These are phyloP conservation scores for Chlamydomonas sp. DNA, from an alignment of 139 green algal species.

Conservation along the genomic window DNA sequence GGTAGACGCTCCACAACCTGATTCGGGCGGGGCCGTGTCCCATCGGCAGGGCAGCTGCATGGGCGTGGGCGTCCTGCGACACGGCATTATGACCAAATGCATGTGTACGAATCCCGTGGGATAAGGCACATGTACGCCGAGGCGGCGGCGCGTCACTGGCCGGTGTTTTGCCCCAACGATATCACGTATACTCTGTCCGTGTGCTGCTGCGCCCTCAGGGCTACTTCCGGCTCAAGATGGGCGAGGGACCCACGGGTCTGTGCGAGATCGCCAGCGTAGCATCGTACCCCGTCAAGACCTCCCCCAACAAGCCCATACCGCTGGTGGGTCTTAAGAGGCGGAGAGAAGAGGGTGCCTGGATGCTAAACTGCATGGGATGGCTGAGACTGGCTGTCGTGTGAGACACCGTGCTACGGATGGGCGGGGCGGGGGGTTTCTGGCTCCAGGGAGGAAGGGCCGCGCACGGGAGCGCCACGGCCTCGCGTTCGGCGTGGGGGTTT, in stretches of 20 bases:
- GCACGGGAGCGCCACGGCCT: too few species aligned
- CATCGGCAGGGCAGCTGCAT: neutral
- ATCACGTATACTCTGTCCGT: neutral
- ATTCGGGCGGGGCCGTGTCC: neutral
- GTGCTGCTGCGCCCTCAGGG: constrained; percentile 53
- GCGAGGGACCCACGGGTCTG: constrained; percentile 65
- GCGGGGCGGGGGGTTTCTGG: too few species aligned
- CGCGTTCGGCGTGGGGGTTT: too few species aligned
- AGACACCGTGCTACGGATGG: too few species aligned
- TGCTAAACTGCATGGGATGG: too few species aligned
- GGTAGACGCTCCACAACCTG: neutral
- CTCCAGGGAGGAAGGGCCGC: too few species aligned
- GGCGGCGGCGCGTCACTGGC: too few species aligned
- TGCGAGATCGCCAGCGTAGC: constrained; percentile 91
- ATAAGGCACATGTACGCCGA: too few species aligned
- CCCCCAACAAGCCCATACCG: constrained; percentile 21
- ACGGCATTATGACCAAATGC: neutral
- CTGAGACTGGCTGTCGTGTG: too few species aligned
- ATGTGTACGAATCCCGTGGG: too few species aligned
- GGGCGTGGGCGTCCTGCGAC: neutral
- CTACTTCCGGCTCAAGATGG: constrained; percentile 76
- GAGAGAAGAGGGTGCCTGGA: too few species aligned
- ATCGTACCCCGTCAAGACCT: constrained; percentile 88
- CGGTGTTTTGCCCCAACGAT: neutral
- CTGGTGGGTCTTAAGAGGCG: neutral